A percentile compares a stretch with the other conserved stretches of the same genome.
These are phyloP conservation scores for Solanum medicagineum DNA, from an alignment of 257 asterid genomes.

Conservation along the genomic window DNA sequence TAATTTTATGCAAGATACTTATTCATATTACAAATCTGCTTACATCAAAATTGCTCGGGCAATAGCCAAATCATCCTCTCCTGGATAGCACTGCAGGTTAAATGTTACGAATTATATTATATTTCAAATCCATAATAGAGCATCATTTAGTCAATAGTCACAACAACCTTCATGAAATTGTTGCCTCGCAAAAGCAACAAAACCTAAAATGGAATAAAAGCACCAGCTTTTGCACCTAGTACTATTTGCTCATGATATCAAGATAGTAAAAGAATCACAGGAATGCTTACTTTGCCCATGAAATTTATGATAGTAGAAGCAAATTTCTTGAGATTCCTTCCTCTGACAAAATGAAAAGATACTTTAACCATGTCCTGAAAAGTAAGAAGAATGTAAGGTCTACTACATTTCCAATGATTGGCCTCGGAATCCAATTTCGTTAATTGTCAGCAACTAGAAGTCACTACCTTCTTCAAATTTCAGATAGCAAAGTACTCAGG, in stretches of 20 bases:
- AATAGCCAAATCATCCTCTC: constrained; percentile 93
- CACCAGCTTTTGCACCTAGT: background rate
- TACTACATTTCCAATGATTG: background rate
- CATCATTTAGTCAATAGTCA: background rate
- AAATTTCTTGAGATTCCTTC: constrained; percentile 73
- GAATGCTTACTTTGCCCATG: constrained; percentile 72
- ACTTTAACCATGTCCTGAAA: constrained; percentile 87
- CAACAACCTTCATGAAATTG: background rate
- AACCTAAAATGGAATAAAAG: background rate
- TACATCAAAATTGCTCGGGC: constrained; percentile 87
- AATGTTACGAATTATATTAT: constrained; percentile 2
- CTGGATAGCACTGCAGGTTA: constrained; percentile 86
- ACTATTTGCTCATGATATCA: background rate
- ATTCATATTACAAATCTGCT: constrained; percentile 16
- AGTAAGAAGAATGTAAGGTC: background rate
- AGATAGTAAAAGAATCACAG: background rate
- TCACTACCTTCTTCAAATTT: background rate
- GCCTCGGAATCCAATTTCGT: background rate
- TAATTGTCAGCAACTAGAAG: background rate
- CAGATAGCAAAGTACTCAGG: background rate
- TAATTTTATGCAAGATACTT: background rate
- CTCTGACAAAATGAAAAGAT: constrained; percentile 79
- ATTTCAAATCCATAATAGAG: background rate
- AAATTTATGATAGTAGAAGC: constrained; percentile 76
- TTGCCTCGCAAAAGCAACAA: background rate